Evolutionary conservation across 495 filamentous ascomycete species (phyloP), one percentile per base, ranked within the genome.

Genomic region (Annulohypoxylon nitens): DNA sequence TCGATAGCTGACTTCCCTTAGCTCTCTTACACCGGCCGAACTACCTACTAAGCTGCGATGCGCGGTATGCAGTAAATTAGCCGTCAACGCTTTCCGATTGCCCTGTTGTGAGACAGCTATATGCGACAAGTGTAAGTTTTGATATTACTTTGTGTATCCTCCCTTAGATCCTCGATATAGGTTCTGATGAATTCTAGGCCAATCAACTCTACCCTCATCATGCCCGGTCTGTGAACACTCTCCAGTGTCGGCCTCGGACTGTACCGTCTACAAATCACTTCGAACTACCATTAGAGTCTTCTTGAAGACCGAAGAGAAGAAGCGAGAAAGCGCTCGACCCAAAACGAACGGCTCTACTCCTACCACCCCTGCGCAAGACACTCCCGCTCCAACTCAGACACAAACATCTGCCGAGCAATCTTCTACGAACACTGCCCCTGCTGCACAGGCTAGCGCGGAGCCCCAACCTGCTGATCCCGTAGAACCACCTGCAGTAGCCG

Each of bases 61-160:
- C 83, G 94, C 93, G 43, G 92, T 92, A 67, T 98, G 96, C 83
- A 96, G 91, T 80, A 93, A 92, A 78, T 86, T 98, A 45, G 94
- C 93, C n/a, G 83, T 95, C 67, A 95, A 97, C 77, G 93, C 95
- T 2, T 97, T 94, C 74, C 90, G 93, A 34, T 83, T 97, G 10
- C 94, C 95, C 6, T 99, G 96, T 80, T 99, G 96, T 80, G 95
- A 98, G 77, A 94, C 97, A 75, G 90, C 92, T 25, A 97, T 98
- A 64, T 98, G 97, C 82, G 93, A 95, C 76, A 88, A 83, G 63
- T 99, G 96, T 97, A 83, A 81, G 93, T 81, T 75, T 51, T 55
- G 33, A 39, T 43, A 48, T 39, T 18, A 16, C 34, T n/a, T 54
- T 50, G 41, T 23, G 26, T 67, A 9, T 66, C 33, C 39, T 16